A percentile compares a stretch with the other conserved stretches of the same genome.
Evolutionary conservation across 2,329 filamentous ascomycete species (phyloP).

Genomic region (Stemphylium beticola): DNA sequence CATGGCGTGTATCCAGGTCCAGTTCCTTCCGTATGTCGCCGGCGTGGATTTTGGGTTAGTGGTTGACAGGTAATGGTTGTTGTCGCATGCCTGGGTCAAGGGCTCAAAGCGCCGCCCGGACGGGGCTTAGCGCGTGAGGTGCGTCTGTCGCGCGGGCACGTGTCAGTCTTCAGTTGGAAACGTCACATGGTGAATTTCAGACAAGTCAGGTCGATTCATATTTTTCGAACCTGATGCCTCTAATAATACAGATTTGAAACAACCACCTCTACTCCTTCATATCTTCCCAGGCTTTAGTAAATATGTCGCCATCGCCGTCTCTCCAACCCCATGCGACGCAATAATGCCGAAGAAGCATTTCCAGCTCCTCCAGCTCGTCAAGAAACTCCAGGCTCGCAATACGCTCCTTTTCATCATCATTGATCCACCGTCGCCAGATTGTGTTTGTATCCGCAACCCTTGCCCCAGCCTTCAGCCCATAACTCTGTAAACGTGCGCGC

Average conservation of each 20-base stretch:
- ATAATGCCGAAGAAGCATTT: slow-evolving; percentile 85
- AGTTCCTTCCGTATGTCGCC: not conserved
- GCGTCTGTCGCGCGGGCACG: slow-evolving; percentile 9
- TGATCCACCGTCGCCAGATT: slow-evolving; percentile 82
- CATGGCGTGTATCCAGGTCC: not conserved
- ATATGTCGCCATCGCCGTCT: slow-evolving; percentile 51
- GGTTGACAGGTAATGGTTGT: slow-evolving; percentile 3
- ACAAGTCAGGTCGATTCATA: not conserved
- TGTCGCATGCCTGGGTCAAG: slow-evolving; percentile 15
- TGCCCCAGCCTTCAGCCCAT: slow-evolving; percentile 68
- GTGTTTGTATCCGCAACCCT: slow-evolving; percentile 66
- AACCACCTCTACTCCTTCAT: slow-evolving; percentile 24
- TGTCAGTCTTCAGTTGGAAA: not conserved
- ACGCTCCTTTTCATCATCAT: slow-evolving; percentile 73
- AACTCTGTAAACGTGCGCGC: slow-evolving; percentile 66
- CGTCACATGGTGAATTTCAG: not conserved
- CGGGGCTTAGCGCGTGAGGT: slow-evolving; percentile 20
- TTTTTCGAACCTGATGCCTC: not conserved
- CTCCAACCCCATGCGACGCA: slow-evolving; percentile 88
- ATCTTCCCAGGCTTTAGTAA: slow-evolving; percentile 42
- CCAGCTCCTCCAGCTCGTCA: slow-evolving; percentile 96
- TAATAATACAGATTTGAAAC: not conserved
- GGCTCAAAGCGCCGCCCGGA: slow-evolving; percentile 19
- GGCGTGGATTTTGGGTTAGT: not conserved
- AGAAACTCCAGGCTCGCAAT: slow-evolving; percentile 83